phyloP scores from a whole-genome alignment of 352 stramenopile genomes.

The Globisporangium sylvaticum region DNA sequence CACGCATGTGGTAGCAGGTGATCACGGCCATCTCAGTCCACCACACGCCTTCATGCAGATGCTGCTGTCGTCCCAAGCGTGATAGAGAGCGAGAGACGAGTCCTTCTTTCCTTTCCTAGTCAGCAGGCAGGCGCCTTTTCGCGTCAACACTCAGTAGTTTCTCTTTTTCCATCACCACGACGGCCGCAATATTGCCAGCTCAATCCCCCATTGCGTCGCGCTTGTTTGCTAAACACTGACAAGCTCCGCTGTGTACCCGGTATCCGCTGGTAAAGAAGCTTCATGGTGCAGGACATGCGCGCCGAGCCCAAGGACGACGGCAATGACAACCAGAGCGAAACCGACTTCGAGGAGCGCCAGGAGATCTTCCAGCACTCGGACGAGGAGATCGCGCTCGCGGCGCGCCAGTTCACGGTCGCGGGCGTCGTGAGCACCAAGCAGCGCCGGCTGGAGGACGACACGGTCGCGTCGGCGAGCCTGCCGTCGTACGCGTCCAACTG shows the following conservation, averaged over 20 bases:
- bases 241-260: too few species aligned
- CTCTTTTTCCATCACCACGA: neutral
- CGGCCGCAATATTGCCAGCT: too few species aligned
- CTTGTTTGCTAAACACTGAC: too few species aligned
- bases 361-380: conserved; percentile 54
- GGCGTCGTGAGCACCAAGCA: conserved; percentile 80
- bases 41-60: neutral
- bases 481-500: conserved; percentile 58
- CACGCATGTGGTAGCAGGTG: too few species aligned
- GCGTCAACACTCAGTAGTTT: neutral
- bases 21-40: too few species aligned
- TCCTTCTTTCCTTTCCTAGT: neutral
- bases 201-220: too few species aligned
- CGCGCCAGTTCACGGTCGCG: conserved; percentile 66
- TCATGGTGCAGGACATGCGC: conserved; percentile 33
- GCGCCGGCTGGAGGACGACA: conserved; percentile 66
- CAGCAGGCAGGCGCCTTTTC: neutral
- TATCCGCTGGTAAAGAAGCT: too few species aligned
- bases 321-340: conserved; percentile 18
- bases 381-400: conserved; percentile 50
- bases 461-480: conserved; percentile 21
- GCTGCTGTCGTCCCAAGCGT: neutral
- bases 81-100: neutral
- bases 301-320: conserved; percentile 47
- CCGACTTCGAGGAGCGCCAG: conserved; percentile 40